phyloP scores from a whole-genome alignment of 1,284 basidiomycete genomes.

The Ceratobasidium sp. region DNA sequence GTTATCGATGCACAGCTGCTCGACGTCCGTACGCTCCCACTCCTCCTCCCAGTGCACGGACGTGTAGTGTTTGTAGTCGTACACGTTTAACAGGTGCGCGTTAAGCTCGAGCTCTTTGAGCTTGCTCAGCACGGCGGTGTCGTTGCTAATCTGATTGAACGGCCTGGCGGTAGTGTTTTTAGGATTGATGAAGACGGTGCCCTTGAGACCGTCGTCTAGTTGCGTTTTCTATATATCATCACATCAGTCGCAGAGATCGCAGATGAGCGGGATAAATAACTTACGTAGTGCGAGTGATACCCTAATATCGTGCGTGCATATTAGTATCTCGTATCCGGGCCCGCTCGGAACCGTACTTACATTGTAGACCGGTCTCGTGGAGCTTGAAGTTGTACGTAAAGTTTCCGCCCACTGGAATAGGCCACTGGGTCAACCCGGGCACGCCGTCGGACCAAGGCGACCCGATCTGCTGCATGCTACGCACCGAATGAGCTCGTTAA shows the following conservation, averaged over 20 bases:
- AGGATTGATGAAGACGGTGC: constrained; percentile 35
- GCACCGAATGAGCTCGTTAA: neutral
- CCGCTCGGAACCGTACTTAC: neutral
- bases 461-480: constrained; percentile 35
- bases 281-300: constrained; percentile 20
- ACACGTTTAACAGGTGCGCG: constrained; percentile 18
- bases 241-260: neutral
- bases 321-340: neutral
- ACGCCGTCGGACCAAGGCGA: constrained; percentile 41
- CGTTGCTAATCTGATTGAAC: constrained; percentile 37
- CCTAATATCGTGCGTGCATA: neutral
- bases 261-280: neutral
- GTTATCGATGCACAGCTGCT: constrained; percentile 43
- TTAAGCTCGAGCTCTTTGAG: constrained; percentile 29
- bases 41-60: constrained; percentile 30
- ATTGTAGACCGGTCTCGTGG: neutral
- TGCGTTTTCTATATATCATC: constrained; percentile 8
- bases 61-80: constrained; percentile 41
- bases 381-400: constrained; percentile 12
- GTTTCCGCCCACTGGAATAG: neutral
- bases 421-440: constrained; percentile 32
- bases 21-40: constrained; percentile 39
- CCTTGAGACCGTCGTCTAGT: constrained; percentile 37
- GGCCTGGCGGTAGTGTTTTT: constrained; percentile 15
- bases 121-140: neutral